Evolutionary conservation across 1,284 basidiomycete species (phyloP).

Genomic region (Malassezia sympodialis): DNA sequence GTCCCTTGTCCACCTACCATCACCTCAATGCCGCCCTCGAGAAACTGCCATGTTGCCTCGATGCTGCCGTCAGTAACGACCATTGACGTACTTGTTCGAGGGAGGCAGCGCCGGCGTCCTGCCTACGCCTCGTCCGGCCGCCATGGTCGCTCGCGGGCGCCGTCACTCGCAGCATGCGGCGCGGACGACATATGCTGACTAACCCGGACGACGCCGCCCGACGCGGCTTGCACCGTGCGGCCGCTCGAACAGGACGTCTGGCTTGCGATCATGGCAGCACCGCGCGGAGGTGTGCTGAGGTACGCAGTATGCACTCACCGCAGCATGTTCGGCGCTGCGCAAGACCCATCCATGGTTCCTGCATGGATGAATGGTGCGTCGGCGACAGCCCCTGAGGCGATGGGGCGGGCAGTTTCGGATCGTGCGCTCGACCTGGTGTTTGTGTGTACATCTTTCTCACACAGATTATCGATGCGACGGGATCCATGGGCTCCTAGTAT

Average conservation of each 20-base stretch:
- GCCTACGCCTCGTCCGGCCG: slow-evolving; percentile 5
- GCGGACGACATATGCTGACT: neutral
- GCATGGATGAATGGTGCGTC: slow-evolving; percentile 14
- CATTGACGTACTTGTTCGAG: slow-evolving; percentile 12
- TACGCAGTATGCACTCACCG: neutral
- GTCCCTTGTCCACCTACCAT: slow-evolving; percentile 21
- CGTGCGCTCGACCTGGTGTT: slow-evolving; percentile 43
- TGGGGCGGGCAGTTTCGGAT: slow-evolving; percentile 14
- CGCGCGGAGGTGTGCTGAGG: slow-evolving; percentile 2
- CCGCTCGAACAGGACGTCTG: neutral
- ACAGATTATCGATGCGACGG: slow-evolving; percentile 45
- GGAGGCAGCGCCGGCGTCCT: slow-evolving; percentile 5
- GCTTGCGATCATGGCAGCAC: neutral
- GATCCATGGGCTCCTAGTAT: slow-evolving; percentile 45
- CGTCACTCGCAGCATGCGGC: neutral
- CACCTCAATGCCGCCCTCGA: slow-evolving; percentile 64
- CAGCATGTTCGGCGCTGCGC: slow-evolving; percentile 39
- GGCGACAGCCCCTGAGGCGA: neutral
- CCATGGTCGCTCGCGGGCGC: neutral
- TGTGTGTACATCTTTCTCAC: slow-evolving; percentile 9
- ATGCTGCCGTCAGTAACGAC: slow-evolving; percentile 47
- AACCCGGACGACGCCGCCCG: neutral
- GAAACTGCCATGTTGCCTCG: slow-evolving; percentile 75
- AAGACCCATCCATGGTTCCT: slow-evolving; percentile 23
- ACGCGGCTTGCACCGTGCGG: neutral